These are phyloP conservation scores for Gypsophila paniculata DNA, from an alignment of 179 eudicot species.

Conservation along the genomic window DNA sequence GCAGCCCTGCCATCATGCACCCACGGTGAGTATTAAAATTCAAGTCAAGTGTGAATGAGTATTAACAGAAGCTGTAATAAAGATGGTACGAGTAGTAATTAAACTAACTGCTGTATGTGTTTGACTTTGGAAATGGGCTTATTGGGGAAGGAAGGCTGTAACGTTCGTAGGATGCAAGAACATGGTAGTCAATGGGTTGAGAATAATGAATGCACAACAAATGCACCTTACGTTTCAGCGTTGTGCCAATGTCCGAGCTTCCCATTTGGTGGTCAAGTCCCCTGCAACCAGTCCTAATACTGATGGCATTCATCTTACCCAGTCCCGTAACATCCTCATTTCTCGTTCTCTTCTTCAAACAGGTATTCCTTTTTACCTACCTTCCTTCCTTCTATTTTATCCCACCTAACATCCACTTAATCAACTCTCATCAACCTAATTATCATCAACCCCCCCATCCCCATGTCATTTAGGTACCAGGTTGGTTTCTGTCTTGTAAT, in stretches of 20 bases:
- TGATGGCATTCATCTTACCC: constrained; percentile 63
- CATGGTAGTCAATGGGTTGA: constrained; percentile 24
- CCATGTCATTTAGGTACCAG: not conserved
- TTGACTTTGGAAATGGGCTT: not conserved
- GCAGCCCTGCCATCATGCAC: constrained; percentile 63
- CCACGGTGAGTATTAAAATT: constrained; percentile 45
- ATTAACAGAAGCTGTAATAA: not conserved
- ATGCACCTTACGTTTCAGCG: constrained; percentile 33
- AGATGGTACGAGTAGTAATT: not conserved
- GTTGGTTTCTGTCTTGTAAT: constrained; percentile 7
- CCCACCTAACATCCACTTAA: constrained; percentile 2
- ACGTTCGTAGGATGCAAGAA: constrained; percentile 31
- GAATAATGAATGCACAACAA: constrained; percentile 36
- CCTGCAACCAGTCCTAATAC: constrained; percentile 74
- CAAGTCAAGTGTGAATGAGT: not conserved
- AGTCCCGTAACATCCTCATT: constrained; percentile 25
- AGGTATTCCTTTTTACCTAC: constrained; percentile 35
- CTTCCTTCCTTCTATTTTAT: not conserved
- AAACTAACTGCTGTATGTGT: not conserved
- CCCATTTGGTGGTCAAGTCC: constrained; percentile 34
- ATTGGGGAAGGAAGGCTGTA: constrained; percentile 24
- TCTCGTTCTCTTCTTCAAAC: constrained; percentile 42
- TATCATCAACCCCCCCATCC: not conserved
- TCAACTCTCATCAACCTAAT: constrained; percentile 6
- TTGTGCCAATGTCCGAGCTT: constrained; percentile 30